phyloP scores from a whole-genome alignment of 768 basidiomycete species.

The Xerocomellus amylosporus region DNA sequence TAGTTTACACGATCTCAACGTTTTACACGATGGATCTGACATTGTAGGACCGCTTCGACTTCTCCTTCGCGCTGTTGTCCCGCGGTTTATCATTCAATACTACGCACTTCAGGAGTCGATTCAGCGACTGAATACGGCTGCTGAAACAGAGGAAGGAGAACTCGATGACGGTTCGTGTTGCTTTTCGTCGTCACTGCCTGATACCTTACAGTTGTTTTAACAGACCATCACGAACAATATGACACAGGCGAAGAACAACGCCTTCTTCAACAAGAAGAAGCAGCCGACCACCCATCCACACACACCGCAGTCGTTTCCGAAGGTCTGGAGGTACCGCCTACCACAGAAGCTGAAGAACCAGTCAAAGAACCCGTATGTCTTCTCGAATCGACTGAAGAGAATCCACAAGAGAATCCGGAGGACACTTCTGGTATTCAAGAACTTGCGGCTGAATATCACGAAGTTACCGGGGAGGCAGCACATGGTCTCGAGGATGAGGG shows the following conservation, averaged over 20 bases:
- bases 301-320: background rate
- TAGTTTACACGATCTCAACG: constrained; percentile 68
- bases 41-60: constrained; percentile 63
- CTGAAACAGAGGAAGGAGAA: constrained; percentile 16
- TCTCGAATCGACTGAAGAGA: constrained; percentile 4
- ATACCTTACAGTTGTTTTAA: background rate
- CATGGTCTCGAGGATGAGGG: constrained; percentile 23
- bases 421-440: constrained; percentile 8
- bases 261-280: constrained; percentile 8
- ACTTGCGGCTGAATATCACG: constrained; percentile 15
- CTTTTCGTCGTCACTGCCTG: background rate
- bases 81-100: constrained; percentile 68
- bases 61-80: constrained; percentile 43
- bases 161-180: constrained; percentile 19
- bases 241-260: constrained; percentile 7
- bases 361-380: background rate
- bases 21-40: constrained; percentile 64
- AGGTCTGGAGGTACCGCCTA: background rate
- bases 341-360: constrained; percentile 1
- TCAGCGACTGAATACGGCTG: constrained; percentile 33
- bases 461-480: constrained; percentile 11
- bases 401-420: constrained; percentile 7
- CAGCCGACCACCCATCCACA: background rate
- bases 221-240: constrained; percentile 18
- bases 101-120: constrained; percentile 61